Conservation (phyloP, 2,329 filamentous ascomycete genomes). For the Raffaelea ambrosiae region DNA sequence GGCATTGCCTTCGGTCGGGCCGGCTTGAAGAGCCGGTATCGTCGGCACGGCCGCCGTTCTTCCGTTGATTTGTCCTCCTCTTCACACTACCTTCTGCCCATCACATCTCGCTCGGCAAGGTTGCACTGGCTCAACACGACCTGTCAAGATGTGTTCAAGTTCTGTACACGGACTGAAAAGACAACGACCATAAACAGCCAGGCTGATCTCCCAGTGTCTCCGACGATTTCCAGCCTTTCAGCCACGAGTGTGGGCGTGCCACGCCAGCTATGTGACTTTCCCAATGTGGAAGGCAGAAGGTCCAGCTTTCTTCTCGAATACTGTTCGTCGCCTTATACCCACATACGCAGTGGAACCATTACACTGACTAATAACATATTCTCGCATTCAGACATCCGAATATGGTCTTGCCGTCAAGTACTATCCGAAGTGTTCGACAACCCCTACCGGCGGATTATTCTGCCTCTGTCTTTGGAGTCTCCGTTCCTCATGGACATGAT, state of each 20-base stretch:
- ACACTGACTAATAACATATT: background rate
- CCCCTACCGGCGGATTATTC: conserved; percentile 1
- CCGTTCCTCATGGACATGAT: conserved; percentile 2
- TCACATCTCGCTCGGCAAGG: background rate
- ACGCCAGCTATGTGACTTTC: background rate
- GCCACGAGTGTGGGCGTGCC: background rate
- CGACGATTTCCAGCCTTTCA: background rate
- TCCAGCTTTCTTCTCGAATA: conserved; percentile 3
- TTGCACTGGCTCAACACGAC: conserved; percentile 2
- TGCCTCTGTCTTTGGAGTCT: background rate
- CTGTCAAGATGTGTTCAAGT: background rate
- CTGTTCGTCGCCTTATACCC: background rate
- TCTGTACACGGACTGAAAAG: background rate
- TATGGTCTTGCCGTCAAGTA: background rate
- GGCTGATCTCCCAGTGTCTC: no score
- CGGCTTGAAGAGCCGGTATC: background rate
- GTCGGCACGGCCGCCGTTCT: background rate
- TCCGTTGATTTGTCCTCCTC: background rate
- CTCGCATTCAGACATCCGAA: background rate
- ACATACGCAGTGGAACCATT: no score
- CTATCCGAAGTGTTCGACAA: background rate
- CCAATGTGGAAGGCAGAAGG: background rate
- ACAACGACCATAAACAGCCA: background rate
- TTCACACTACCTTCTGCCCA: conserved; percentile 1
- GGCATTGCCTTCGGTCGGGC: conserved; percentile 5